phyloP scores from a whole-genome alignment of 495 filamentous ascomycete genomes.

The Penicillium egyptiacum region DNA sequence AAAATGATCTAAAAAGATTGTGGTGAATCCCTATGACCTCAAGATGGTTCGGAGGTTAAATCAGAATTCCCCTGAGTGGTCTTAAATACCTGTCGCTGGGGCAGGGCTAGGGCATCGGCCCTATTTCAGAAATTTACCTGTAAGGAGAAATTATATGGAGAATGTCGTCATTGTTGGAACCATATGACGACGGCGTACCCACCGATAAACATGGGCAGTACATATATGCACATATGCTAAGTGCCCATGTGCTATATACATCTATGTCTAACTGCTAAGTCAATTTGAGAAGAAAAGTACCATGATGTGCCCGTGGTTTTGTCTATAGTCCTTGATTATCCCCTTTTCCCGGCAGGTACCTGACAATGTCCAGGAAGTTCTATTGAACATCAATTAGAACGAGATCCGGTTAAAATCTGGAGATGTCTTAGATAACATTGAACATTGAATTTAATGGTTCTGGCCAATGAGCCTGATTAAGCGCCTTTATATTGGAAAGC shows the following conservation, averaged over 20 bases:
- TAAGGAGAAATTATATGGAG: conserved; percentile 14
- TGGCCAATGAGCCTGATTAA: not conserved
- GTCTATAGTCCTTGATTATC: not conserved
- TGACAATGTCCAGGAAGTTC: not conserved
- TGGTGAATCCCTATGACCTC: not conserved
- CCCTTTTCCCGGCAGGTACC: not conserved
- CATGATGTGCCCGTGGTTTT: not conserved
- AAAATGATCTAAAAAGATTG: not conserved
- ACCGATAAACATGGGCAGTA: not conserved
- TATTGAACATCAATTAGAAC: not conserved
- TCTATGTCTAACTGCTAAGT: not conserved
- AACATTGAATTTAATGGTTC: not conserved
- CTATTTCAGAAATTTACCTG: conserved; percentile 9
- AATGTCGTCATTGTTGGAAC: conserved; percentile 17
- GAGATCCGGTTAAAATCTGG: not conserved
- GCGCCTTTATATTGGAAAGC: not conserved
- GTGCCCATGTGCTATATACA: not conserved
- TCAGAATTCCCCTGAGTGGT: not conserved
- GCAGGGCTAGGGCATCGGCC: conserved; percentile 15
- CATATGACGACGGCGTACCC: conserved; percentile 3
- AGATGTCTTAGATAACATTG: not conserved
- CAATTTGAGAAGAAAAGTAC: not conserved
- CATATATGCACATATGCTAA: too few species aligned
- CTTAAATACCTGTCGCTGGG: conserved; percentile 15
- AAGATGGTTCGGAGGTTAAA: not conserved